Conservation (phyloP, 345 rosid species). For the Boechera stricta region DNA sequence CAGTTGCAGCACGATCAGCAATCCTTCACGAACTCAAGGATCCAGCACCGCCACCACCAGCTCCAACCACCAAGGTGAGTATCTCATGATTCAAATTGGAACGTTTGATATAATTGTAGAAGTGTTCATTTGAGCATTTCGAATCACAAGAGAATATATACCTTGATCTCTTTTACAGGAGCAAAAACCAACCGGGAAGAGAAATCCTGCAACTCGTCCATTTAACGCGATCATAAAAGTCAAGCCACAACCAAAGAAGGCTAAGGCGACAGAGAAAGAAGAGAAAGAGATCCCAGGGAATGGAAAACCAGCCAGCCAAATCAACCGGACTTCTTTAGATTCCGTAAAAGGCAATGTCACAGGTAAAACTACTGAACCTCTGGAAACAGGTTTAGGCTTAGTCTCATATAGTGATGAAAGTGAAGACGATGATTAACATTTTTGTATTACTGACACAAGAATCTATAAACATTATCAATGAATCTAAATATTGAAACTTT, state of each 20-base stretch:
- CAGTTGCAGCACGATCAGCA: slow-evolving; percentile 74
- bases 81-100: slow-evolving; percentile 14
- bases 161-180: slow-evolving; percentile 60
- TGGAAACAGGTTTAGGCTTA: slow-evolving; percentile 60
- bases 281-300: slow-evolving; percentile 43
- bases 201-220: slow-evolving; percentile 65
- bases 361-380: slow-evolving; percentile 36
- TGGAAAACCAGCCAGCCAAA: slow-evolving; percentile 32
- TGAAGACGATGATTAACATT: slow-evolving; percentile 59
- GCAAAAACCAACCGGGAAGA: slow-evolving; percentile 57
- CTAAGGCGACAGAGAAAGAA: slow-evolving; percentile 52
- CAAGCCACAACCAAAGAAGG: slow-evolving; percentile 80
- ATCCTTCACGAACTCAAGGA: slow-evolving; percentile 68
- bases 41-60: slow-evolving; percentile 36
- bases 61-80: slow-evolving; percentile 56
- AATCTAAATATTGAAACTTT: neutral
- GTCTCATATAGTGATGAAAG: slow-evolving; percentile 94
- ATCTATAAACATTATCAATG: slow-evolving; percentile 25
- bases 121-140: slow-evolving; percentile 9
- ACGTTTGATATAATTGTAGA: neutral
- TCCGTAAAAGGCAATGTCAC: slow-evolving; percentile 37
- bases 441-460: slow-evolving; percentile 28
- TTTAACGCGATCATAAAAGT: slow-evolving; percentile 67
- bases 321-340: slow-evolving; percentile 47
- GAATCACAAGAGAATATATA: neutral